Evolutionary conservation across 2,329 filamentous ascomycete genomes (phyloP).

Genomic region (Fusarium nodosum): DNA sequence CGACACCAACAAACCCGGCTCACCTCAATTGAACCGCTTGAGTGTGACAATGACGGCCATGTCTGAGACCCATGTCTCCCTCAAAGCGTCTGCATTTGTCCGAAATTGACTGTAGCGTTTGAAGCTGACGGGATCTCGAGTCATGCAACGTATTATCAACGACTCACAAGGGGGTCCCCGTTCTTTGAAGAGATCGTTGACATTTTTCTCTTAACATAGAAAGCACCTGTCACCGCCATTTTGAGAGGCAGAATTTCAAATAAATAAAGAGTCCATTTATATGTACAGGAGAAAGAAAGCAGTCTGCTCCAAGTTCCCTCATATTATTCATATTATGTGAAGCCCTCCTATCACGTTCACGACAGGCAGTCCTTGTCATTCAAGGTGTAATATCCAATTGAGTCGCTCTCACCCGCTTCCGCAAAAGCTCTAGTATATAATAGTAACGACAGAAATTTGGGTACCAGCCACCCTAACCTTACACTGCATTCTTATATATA

Average conservation of each 20-base stretch:
- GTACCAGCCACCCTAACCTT: not conserved
- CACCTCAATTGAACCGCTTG: not conserved
- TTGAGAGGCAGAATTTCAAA: not conserved
- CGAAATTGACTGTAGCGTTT: not conserved
- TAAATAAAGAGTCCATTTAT: not conserved
- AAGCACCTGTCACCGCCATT: not conserved
- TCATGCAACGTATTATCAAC: not conserved
- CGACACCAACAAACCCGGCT: not conserved
- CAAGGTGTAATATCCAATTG: not conserved
- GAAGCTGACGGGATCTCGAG: not conserved
- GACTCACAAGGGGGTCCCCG: not conserved
- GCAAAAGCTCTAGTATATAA: too few relatives aligned
- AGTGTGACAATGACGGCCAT: not conserved
- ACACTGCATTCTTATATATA: too few relatives aligned
- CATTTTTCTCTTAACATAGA: accelerated
- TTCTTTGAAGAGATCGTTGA: accelerated
- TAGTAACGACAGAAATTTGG: too few relatives aligned
- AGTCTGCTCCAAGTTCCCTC: accelerated
- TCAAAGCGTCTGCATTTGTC: not conserved
- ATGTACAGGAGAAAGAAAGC: not conserved
- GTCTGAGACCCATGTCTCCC: not conserved
- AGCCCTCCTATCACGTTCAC: not conserved
- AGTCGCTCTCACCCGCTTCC: too few relatives aligned
- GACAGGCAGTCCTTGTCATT: not conserved
- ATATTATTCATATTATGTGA: too few relatives aligned